phyloP scores from a whole-genome alignment of 1,284 basidiomycete species.

The Ceratobasidium sp. region DNA sequence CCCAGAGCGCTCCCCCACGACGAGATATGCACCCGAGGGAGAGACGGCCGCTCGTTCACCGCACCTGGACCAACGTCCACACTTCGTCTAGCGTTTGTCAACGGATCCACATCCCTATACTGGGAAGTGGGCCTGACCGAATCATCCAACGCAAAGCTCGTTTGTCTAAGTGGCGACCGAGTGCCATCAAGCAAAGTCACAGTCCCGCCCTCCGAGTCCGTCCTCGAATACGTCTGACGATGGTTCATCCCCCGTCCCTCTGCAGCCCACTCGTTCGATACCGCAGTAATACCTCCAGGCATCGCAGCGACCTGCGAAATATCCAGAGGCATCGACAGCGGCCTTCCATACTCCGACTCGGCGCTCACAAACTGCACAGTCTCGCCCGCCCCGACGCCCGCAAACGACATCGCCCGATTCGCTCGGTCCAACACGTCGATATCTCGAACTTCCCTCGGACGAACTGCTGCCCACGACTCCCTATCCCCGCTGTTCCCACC shows the following conservation, averaged over 20 bases:
- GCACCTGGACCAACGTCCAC: constrained; percentile 25
- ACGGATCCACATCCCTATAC: not conserved
- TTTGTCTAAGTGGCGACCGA: constrained; percentile 13
- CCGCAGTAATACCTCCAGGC: not conserved
- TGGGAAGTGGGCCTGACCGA: constrained; percentile 26
- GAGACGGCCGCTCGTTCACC: not conserved
- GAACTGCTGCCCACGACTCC: constrained; percentile 32
- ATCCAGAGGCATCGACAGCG: constrained; percentile 26
- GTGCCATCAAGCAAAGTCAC: constrained; percentile 8
- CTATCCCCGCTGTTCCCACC: not conserved
- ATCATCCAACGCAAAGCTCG: constrained; percentile 8
- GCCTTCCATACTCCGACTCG: constrained; percentile 13
- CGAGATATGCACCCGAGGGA: not conserved
- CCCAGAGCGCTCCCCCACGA: not conserved
- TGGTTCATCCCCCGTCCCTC: not conserved
- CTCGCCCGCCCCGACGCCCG: constrained; percentile 16
- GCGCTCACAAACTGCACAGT: constrained; percentile 16
- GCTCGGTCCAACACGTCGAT: constrained; percentile 22
- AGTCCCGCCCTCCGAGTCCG: constrained; percentile 2
- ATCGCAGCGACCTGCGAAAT: not conserved
- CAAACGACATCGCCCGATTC: constrained; percentile 29
- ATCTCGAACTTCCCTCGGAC: constrained; percentile 21
- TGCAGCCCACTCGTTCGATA: not conserved
- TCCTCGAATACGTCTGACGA: constrained; percentile 26
- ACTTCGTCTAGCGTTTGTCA: constrained; percentile 14